Conservation (phyloP, 2,329 filamentous ascomycete genomes). For the Ceratocystis variospora region DNA sequence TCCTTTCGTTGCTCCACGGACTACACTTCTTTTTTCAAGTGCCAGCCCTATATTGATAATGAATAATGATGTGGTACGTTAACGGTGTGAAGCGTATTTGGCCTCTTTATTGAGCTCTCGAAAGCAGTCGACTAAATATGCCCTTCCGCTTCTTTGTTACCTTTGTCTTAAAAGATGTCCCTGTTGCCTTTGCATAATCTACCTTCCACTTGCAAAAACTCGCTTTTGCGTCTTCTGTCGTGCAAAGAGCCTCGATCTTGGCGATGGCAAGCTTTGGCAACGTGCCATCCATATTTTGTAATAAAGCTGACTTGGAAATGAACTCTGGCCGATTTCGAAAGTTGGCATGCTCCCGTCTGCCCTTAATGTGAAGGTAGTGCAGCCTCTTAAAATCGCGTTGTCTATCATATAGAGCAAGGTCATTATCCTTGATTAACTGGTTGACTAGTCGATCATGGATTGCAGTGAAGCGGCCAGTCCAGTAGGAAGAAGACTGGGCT, state of each 20-base stretch:
- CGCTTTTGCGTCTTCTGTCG: constrained; percentile 14
- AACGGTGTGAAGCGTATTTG: neutral
- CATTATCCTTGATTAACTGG: constrained; percentile 16
- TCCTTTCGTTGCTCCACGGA: neutral
- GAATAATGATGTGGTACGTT: neutral
- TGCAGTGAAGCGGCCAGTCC: constrained; percentile 47
- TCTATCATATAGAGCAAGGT: constrained; percentile 17
- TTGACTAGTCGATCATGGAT: constrained; percentile 35
- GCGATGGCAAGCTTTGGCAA: constrained; percentile 16
- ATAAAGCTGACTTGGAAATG: constrained; percentile 13
- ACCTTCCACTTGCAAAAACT: constrained; percentile 16
- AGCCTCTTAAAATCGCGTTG: constrained; percentile 13
- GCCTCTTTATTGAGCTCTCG: constrained; percentile 5
- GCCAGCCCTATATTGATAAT: neutral
- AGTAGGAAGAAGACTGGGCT: constrained; percentile 40
- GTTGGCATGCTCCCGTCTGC: constrained; percentile 11
- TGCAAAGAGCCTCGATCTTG: constrained; percentile 17
- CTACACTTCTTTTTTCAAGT: neutral
- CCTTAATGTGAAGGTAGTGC: constrained; percentile 12
- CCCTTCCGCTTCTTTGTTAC: constrained; percentile 11
- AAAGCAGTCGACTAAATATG: constrained; percentile 15
- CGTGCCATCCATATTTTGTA: constrained; percentile 11
- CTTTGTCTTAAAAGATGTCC: constrained; percentile 15
- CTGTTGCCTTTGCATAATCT: constrained; percentile 11
- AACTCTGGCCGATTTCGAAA: constrained; percentile 14